These are phyloP conservation scores for Phialophora chinensis DNA, from an alignment of 2,329 filamentous ascomycete genomes.

Conservation along the genomic window DNA sequence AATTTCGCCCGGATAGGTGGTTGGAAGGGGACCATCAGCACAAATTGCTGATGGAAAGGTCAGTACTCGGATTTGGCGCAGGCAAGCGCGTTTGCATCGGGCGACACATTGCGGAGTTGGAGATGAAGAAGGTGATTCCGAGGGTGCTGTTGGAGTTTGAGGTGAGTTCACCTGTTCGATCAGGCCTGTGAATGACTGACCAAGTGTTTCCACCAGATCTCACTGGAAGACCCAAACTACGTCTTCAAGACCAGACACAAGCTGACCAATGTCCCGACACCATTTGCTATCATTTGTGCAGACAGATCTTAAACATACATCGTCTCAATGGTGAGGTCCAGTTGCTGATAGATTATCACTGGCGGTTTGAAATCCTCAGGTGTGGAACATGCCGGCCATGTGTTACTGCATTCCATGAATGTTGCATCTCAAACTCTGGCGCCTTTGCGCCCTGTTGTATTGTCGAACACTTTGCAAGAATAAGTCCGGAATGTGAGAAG, in stretches of 20 bases:
- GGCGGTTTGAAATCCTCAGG: background rate
- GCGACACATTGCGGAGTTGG: slow-evolving; percentile 36
- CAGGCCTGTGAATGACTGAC: background rate
- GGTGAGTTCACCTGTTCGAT: slow-evolving; percentile 25
- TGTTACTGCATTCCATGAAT: too few relatives aligned
- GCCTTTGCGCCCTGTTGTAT: too few relatives aligned
- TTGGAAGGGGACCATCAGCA: slow-evolving; percentile 44
- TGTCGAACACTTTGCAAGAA: too few relatives aligned
- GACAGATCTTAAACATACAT: slow-evolving; percentile 10
- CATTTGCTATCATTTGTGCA: slow-evolving; percentile 11
- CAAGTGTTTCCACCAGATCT: slow-evolving; percentile 8
- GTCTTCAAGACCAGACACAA: slow-evolving; percentile 10
- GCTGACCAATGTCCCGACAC: slow-evolving; percentile 15
- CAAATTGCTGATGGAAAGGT: slow-evolving; percentile 43
- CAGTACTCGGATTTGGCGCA: slow-evolving; percentile 48
- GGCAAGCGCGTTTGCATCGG: slow-evolving; percentile 31
- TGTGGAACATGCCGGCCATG: too few relatives aligned
- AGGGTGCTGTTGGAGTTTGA: slow-evolving; percentile 37
- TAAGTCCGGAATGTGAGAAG: too few relatives aligned
- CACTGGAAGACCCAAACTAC: slow-evolving; percentile 17
- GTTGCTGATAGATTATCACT: background rate
- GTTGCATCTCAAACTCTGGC: too few relatives aligned
- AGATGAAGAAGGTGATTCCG: slow-evolving; percentile 40
- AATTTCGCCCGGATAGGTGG: slow-evolving; percentile 41
- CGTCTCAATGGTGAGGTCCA: background rate